Evolutionary conservation across 768 basidiomycete species (phyloP), one percentile per base, ranked within the genome.

Genomic region (Mrakia hoshinonis): DNA sequence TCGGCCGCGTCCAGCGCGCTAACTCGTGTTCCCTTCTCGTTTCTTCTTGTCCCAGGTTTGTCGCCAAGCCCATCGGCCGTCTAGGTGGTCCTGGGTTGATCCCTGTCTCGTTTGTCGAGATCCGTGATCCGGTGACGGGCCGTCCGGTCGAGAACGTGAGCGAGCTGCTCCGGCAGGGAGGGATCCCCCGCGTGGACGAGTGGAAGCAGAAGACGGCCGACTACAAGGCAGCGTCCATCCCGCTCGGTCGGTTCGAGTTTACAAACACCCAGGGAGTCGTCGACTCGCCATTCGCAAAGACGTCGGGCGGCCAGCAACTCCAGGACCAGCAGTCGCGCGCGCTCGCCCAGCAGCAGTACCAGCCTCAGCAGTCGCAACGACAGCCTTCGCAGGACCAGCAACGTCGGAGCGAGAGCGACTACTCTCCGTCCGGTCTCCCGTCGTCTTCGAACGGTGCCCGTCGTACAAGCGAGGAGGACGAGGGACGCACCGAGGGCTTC

Each of bases 71-170:
- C 15, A 99, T 99, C 76, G 92, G 93, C 49, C 85, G 87, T 68
- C 85, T 99, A 24, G 95, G 96, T 38, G 89, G 94, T 67, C 96
- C 96, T 0, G 96, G 96, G 64, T 85, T 99, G 70, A 98, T 99
- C 70, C 96, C 96, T 7, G 94, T 92, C 65, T 87, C 95, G 1
- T 98, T 98, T 79, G 95, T 99, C 75, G 89, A 98, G 80, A 89
- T 98, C 61, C 90, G 92, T 70, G 94, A 99, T 79, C 94, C 94
- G 24, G 82, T 85, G 12, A 92, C 96, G 31, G 91, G 89, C 49
- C 83, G 85, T 72, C 83, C 92, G 34, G 83, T 98, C 75, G 81
- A 83, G 20, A 89, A 96, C 74, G 83, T 94, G 6, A 83, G 85
- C 31, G 82, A 83, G 9, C 85, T 96, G 69, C 92, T 97, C 79